These are phyloP conservation scores for Wickerhamiella vanderwaltii DNA, from an alignment of 805 yeast genomes.

Conservation along the genomic window DNA sequence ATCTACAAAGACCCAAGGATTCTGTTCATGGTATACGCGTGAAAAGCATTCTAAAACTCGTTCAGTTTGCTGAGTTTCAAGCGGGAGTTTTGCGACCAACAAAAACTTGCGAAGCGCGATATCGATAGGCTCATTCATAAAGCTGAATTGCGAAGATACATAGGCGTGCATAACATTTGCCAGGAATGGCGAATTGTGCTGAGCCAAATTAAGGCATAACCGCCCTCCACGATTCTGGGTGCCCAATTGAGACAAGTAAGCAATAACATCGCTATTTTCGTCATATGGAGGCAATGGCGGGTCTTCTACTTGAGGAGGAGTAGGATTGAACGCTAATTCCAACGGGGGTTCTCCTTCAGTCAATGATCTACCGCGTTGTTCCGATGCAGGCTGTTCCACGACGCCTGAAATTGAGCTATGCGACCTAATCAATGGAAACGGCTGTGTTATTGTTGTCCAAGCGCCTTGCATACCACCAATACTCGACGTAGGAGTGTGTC, in stretches of 20 bases:
- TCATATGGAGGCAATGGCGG: constrained; percentile 7
- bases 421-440: constrained; percentile 10
- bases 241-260: constrained; percentile 1
- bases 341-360: constrained; percentile 8
- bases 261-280: constrained; percentile 1
- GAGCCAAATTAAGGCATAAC: constrained; percentile 19
- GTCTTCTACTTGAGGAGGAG: background rate
- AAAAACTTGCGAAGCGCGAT: constrained; percentile 50
- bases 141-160: constrained; percentile 33
- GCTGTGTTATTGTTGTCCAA: background rate
- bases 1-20: constrained; percentile 30
- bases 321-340: background rate
- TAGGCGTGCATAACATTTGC: constrained; percentile 18
- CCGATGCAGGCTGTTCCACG: background rate
- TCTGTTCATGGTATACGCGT: constrained; percentile 36
- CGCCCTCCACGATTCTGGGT: constrained; percentile 5
- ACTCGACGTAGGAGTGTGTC: background rate
- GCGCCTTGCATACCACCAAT: background rate
- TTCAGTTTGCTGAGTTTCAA: constrained; percentile 68
- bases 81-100: constrained; percentile 48
- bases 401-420: background rate
- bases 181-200: constrained; percentile 11
- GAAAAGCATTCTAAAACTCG: constrained; percentile 50
- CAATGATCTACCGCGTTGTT: constrained; percentile 3
- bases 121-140: constrained; percentile 48